phyloP scores from a whole-genome alignment of 805 yeast genomes.

The Brettanomyces naardenensis region DNA sequence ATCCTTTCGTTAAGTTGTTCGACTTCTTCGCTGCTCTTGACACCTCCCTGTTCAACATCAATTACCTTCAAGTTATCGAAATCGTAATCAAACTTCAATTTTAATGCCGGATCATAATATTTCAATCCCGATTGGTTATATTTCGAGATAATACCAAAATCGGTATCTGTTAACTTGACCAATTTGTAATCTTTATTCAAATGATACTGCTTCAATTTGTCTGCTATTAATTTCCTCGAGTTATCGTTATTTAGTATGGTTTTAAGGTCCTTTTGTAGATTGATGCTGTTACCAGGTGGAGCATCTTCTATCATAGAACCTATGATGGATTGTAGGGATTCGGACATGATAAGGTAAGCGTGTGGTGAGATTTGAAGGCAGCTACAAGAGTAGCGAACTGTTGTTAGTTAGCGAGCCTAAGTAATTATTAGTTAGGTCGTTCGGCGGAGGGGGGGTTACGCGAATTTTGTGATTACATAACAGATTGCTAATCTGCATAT shows the following conservation, averaged over 20 bases:
- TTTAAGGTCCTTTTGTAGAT: slow-evolving; percentile 21
- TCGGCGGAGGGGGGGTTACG: too few species aligned
- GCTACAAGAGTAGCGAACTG: too few species aligned
- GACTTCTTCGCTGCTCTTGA: slow-evolving; percentile 8
- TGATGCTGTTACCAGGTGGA: slow-evolving; percentile 47
- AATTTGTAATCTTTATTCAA: slow-evolving; percentile 24
- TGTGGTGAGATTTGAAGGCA: too few species aligned
- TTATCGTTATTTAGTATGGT: slow-evolving; percentile 19
- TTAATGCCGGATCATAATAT: slow-evolving; percentile 44
- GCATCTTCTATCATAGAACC: slow-evolving; percentile 36
- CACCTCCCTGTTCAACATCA: slow-evolving; percentile 37
- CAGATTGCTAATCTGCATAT: too few species aligned
- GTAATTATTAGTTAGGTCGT: too few species aligned
- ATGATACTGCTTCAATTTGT: slow-evolving; percentile 19
- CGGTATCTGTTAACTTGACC: slow-evolving; percentile 19
- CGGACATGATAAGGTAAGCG: too few species aligned
- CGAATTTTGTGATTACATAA: too few species aligned
- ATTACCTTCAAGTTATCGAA: slow-evolving; percentile 39
- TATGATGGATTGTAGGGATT: slow-evolving; percentile 19
- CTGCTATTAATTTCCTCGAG: slow-evolving; percentile 18
- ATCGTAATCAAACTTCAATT: slow-evolving; percentile 51
- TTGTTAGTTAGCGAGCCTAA: too few species aligned
- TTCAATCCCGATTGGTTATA: slow-evolving; percentile 43
- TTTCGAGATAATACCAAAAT: slow-evolving; percentile 35
- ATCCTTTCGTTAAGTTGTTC: slow-evolving; percentile 23